These are phyloP conservation scores for Myriosclerotinia curreyana DNA, from an alignment of 2,329 filamentous ascomycete genomes.

Conservation along the genomic window DNA sequence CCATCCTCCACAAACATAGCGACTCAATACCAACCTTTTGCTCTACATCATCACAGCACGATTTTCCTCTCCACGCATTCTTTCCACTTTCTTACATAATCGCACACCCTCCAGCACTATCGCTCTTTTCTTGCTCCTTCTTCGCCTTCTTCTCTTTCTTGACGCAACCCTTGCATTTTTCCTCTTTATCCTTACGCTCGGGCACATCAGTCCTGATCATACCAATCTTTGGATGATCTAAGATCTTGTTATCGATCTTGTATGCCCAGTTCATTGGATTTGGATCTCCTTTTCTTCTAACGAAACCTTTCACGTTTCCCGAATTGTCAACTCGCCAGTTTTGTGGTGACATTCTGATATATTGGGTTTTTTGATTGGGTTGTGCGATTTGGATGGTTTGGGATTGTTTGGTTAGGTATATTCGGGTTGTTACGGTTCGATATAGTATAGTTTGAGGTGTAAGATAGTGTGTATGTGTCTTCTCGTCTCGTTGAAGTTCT, in stretches of 20 bases:
- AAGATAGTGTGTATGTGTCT: not conserved
- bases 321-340: slow-evolving; percentile 1
- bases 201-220: not conserved
- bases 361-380: not conserved
- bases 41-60: not conserved
- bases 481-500: not conserved
- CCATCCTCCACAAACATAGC: not conserved
- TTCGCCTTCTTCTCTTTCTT: slow-evolving; percentile 1
- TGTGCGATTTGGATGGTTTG: not conserved
- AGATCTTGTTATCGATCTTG: not conserved
- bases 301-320: not conserved
- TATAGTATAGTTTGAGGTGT: not conserved
- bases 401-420: not conserved
- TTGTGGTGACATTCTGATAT: not conserved
- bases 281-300: slow-evolving; percentile 5
- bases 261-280: slow-evolving; percentile 13
- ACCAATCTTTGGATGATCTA: slow-evolving; percentile 2
- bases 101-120: not conserved
- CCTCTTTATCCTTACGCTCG: not conserved
- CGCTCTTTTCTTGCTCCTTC: not conserved
- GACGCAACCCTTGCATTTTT: not conserved
- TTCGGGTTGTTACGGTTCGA: not conserved
- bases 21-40: not conserved
- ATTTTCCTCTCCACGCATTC: not conserved
- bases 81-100: not conserved